A percentile compares a stretch with the other conserved stretches of the same genome.
Conservation (phyloP, 192 early-diverging fungal species). For the Coemansia sp. region DNA sequence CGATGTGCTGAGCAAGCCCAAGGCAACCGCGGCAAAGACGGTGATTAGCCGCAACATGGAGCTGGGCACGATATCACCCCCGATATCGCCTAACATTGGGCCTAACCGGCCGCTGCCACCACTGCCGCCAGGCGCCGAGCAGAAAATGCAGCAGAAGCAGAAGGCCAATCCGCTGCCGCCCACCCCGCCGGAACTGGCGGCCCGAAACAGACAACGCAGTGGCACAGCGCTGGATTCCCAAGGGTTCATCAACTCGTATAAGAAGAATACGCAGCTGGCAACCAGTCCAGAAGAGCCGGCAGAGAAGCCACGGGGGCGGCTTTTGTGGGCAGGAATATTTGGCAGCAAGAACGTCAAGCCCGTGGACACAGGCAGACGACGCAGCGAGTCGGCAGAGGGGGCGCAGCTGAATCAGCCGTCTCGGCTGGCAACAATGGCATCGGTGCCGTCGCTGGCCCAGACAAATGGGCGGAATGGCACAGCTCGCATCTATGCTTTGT, state of each 20-base stretch:
- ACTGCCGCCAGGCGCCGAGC: constrained; percentile 8
- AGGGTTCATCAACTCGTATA: constrained; percentile 40
- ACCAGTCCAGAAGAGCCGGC: background rate
- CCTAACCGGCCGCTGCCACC: constrained; percentile 19
- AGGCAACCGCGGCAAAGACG: background rate
- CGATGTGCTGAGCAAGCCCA: constrained; percentile 20
- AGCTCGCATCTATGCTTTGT: constrained; percentile 7
- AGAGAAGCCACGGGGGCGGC: constrained; percentile 22
- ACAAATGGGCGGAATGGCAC: constrained; percentile 1
- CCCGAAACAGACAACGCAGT: background rate
- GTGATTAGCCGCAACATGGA: background rate
- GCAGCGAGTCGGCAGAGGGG: constrained; percentile 10
- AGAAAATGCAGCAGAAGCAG: background rate
- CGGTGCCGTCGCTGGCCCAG: constrained; percentile 7
- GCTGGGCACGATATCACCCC: constrained; percentile 39
- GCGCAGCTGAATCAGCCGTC: background rate
- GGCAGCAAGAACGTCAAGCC: constrained; percentile 36
- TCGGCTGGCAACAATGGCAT: constrained; percentile 6
- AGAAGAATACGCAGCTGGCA: constrained; percentile 16
- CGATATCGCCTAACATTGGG: constrained; percentile 23
- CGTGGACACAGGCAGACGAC: constrained; percentile 1
- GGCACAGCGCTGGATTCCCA: constrained; percentile 32
- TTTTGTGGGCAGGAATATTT: constrained; percentile 36
- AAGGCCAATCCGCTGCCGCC: constrained; percentile 1
- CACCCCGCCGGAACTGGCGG: background rate